Evolutionary conservation across 176 grass and related monocot species (phyloP).

Genomic region (Rhipidocladum racemiflorum): DNA sequence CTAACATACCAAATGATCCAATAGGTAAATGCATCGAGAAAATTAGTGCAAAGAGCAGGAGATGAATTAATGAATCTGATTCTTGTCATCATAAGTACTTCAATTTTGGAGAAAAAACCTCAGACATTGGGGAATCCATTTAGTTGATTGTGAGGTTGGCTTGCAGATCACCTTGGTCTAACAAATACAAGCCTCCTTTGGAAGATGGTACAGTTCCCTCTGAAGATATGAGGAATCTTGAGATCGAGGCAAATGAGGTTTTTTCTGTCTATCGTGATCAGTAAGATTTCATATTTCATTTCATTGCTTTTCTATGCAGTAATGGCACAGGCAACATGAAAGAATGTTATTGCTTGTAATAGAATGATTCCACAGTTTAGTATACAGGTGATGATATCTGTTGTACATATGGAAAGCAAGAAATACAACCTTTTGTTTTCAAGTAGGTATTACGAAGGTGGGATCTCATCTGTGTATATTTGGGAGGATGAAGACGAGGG

Average conservation of each 20-base stretch:
- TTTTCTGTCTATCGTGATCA: conserved; percentile 94
- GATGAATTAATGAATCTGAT: not conserved
- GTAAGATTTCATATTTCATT: conserved; percentile 52
- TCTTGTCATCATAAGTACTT: not conserved
- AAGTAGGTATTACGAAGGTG: conserved; percentile 97
- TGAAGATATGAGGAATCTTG: conserved; percentile 67
- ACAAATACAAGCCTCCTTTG: conserved; percentile 79
- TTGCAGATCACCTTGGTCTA: conserved; percentile 94
- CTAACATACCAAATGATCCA: not conserved
- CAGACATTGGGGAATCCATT: not conserved
- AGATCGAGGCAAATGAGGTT: conserved; percentile 89
- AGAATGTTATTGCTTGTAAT: conserved; percentile 1
- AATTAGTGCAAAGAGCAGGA: not conserved
- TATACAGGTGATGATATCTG: not conserved
- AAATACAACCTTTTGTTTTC: conserved; percentile 23
- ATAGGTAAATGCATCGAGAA: conserved; percentile 13
- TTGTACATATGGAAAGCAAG: not conserved
- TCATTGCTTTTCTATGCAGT: not conserved
- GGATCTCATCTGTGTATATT: conserved; percentile 91
- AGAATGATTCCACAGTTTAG: not conserved
- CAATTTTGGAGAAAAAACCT: not conserved
- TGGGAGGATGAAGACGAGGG: conserved; percentile 84
- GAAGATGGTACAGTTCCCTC: conserved; percentile 91
- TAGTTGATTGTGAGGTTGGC: conserved; percentile 16
- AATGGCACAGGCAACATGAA: conserved; percentile 5